A percentile compares a stretch with the other conserved stretches of the same genome.
phyloP scores from a whole-genome alignment of 345 rosid species.

The Pistacia integerrima region DNA sequence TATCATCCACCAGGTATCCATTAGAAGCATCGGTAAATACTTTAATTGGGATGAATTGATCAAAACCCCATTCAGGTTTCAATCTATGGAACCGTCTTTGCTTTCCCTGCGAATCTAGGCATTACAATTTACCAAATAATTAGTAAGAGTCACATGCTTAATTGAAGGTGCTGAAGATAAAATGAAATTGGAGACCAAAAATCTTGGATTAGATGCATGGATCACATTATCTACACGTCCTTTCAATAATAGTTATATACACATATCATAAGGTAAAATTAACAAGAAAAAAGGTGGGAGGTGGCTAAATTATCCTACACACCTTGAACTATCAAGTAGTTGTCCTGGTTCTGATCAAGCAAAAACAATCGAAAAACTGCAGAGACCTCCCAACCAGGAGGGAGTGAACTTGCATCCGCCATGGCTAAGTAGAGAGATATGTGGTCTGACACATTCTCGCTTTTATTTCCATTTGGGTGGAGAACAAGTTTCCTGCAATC shows the following conservation, averaged over 20 bases:
- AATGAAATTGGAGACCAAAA: background rate
- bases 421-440: slow-evolving; percentile 57
- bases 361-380: slow-evolving; percentile 49
- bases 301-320: too few relatives aligned
- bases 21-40: slow-evolving; percentile 26
- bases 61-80: slow-evolving; percentile 45
- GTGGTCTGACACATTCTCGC: slow-evolving; percentile 51
- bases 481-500: slow-evolving; percentile 57
- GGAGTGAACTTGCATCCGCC: slow-evolving; percentile 41
- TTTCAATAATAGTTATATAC: too few relatives aligned
- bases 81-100: slow-evolving; percentile 37
- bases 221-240: too few relatives aligned
- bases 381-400: slow-evolving; percentile 52
- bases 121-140: slow-evolving; percentile 6
- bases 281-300: too few relatives aligned
- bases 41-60: slow-evolving; percentile 31
- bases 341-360: slow-evolving; percentile 45
- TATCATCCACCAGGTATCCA: slow-evolving; percentile 44
- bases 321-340: slow-evolving; percentile 42
- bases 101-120: slow-evolving; percentile 34
- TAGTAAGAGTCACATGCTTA: background rate
- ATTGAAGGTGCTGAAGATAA: too few relatives aligned
- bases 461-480: slow-evolving; percentile 64
- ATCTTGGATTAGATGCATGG: too few relatives aligned
- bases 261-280: too few relatives aligned